Conservation (phyloP, 1,284 basidiomycete genomes). For the Testicularia cyperi region DNA sequence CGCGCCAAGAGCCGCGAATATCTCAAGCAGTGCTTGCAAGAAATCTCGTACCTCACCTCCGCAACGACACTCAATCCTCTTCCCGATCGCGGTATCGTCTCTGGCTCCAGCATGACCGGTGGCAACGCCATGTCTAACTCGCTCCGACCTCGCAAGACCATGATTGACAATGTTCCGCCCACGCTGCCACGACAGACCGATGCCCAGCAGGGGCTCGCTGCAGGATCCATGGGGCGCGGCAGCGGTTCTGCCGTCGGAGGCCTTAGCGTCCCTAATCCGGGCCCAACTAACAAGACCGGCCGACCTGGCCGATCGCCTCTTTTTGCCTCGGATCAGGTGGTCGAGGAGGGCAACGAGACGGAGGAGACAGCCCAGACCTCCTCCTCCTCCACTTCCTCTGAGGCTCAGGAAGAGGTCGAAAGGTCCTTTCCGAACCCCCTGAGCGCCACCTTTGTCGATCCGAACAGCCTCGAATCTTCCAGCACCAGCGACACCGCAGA, state of each 20-base stretch:
- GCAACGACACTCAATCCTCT: slow-evolving; percentile 95
- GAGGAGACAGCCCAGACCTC: slow-evolving; percentile 1
- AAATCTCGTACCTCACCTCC: slow-evolving; percentile 95
- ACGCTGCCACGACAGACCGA: slow-evolving; percentile 10
- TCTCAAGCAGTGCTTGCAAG: slow-evolving; percentile 96
- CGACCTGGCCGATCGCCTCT: slow-evolving; percentile 30
- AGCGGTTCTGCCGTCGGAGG: slow-evolving; percentile 16
- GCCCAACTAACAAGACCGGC: slow-evolving; percentile 13
- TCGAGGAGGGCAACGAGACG: slow-evolving; percentile 23
- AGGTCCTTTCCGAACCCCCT: slow-evolving; percentile 14
- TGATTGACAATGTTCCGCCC: slow-evolving; percentile 42
- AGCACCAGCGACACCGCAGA: background rate
- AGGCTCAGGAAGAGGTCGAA: slow-evolving; percentile 1
- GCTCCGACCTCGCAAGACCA: slow-evolving; percentile 36
- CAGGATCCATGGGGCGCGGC: slow-evolving; percentile 22
- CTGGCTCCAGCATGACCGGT: slow-evolving; percentile 12
- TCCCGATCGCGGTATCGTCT: slow-evolving; percentile 35
- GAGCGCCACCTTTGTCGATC: slow-evolving; percentile 30
- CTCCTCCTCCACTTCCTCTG: too few species aligned
- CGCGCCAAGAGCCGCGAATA: slow-evolving; percentile 93
- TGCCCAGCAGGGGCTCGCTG: slow-evolving; percentile 19
- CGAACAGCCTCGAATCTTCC: background rate
- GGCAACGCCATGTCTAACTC: slow-evolving; percentile 17
- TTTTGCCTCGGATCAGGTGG: slow-evolving; percentile 31
- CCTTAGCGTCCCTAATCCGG: slow-evolving; percentile 13